Percentiles rank a stretch among this genome's conserved stretches.
These are phyloP conservation scores for Annulohypoxylon maeteangense DNA, from an alignment of 495 filamentous ascomycete genomes.

Conservation along the genomic window DNA sequence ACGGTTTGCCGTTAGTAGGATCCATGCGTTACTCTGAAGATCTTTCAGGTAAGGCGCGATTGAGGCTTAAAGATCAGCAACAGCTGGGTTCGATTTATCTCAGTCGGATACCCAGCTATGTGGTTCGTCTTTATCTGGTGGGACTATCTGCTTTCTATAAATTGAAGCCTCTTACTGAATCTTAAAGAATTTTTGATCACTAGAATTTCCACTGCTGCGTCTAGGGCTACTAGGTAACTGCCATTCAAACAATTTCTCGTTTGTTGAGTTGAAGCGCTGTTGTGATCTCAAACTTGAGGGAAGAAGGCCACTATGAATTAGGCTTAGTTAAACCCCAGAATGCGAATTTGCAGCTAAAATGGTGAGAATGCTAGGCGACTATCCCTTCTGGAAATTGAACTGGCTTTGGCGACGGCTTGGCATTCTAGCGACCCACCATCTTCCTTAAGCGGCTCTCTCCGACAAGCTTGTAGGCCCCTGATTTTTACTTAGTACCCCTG, in stretches of 20 bases:
- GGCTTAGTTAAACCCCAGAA: constrained; percentile 9
- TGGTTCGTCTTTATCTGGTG: not conserved
- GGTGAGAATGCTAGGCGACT: not conserved
- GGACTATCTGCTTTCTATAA: not conserved
- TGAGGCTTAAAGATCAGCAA: constrained; percentile 36
- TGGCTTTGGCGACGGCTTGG: constrained; percentile 31
- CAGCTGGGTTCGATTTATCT: constrained; percentile 34
- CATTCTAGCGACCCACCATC: constrained; percentile 24
- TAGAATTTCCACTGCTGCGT: not conserved
- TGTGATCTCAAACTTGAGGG: constrained; percentile 1
- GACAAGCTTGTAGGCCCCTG: constrained; percentile 14
- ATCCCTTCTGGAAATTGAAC: constrained; percentile 12
- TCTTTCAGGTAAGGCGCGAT: constrained; percentile 31
- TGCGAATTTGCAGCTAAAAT: not conserved
- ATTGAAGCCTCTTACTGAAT: not conserved
- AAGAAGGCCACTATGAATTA: not conserved
- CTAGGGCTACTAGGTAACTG: not conserved
- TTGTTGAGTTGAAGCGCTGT: not conserved
- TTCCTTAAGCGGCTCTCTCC: constrained; percentile 30
- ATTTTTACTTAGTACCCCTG: constrained; percentile 24
- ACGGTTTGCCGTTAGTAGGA: not conserved
- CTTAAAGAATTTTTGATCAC: not conserved
- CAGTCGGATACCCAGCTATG: not conserved
- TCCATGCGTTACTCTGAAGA: constrained; percentile 15
- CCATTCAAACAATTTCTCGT: not conserved